Evolutionary conservation across 2,329 filamentous ascomycete genomes (phyloP), one percentile per base, ranked within the genome.

Genomic region (Apiospora sp.): DNA sequence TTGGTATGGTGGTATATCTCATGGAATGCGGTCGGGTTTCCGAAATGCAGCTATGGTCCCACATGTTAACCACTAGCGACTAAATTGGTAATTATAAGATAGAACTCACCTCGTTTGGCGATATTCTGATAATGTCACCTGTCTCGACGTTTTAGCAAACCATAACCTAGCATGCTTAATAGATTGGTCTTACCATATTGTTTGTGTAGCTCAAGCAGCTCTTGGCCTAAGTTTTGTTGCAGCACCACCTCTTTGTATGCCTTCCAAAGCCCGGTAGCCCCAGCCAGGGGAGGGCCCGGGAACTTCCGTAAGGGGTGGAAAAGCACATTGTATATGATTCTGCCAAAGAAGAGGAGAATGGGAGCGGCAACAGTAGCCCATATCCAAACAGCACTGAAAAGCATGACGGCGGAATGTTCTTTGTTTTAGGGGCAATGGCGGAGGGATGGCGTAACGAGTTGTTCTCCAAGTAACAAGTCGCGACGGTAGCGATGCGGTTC

Each of bases 161-260:
- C n/a, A 34, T 7, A 10, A 5, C 2, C 13, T 12, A 19, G 4
- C 7, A 12, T 7, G 30, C 34, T 41, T 5, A 4, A 19, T n/a
- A 61, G 34, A n/a, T 6, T 12, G 27, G 30, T 54, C 67, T 49
- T 69, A 69, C 67, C 67, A 69, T 69, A 69, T 49, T 69, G 67
- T n/a, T 49, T 37, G 12, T 69, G 67, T 13, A 69, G 44, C 16
- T 49, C 34, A 12, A 69, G 44, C 22, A 69, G 67, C 19, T 34
- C 19, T 7, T 69, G 67, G n/a, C 44, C 67, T n/a, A 49, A 13
- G 37, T 46, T 48, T 24, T 69, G 44, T n/a, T 49, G 13, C 13
- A 46, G 44, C 2, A 69, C 13, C 8, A 69, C 67, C 67, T 69
- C 67, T 27, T 34, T 37, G n/a, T 69, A 69, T 24, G 48, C 48